These are phyloP conservation scores for Euryodendron excelsum DNA, from an alignment of 148 eudicot genomes.

Conservation along the genomic window DNA sequence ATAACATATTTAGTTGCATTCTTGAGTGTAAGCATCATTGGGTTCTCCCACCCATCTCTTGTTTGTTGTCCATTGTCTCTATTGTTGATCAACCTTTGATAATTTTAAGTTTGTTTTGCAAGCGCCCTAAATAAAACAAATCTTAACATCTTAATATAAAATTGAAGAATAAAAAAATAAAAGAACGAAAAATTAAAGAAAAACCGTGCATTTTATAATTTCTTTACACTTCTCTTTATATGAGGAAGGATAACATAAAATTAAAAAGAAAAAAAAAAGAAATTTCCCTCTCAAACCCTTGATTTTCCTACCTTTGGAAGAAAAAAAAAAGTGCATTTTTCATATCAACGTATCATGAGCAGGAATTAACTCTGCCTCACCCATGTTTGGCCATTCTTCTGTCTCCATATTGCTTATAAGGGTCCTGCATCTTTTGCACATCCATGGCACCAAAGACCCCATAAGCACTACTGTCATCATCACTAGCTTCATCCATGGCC, in stretches of 20 bases:
- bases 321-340: conserved; percentile 1
- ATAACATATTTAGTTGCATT: no score
- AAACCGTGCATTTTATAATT: background rate
- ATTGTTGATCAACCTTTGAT: no score
- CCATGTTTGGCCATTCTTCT: conserved; percentile 14
- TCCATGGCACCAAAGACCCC: conserved; percentile 37
- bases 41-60: no score
- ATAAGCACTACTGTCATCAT: conserved; percentile 28
- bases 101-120: no score
- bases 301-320: background rate
- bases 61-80: no score
- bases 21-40: no score
- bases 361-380: background rate
- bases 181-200: no score
- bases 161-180: no score
- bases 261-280: no score
- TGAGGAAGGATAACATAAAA: no score
- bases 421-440: conserved; percentile 37
- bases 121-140: no score
- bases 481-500: conserved; percentile 33
- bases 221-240: background rate
- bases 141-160: no score
- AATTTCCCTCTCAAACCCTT: background rate
- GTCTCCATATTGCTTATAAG: conserved; percentile 26
- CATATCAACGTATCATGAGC: background rate